Percentiles rank a stretch among this genome's conserved stretches.
These are phyloP conservation scores for Suhomyces taliae DNA, from an alignment of 1,139 yeast genomes.

Conservation along the genomic window DNA sequence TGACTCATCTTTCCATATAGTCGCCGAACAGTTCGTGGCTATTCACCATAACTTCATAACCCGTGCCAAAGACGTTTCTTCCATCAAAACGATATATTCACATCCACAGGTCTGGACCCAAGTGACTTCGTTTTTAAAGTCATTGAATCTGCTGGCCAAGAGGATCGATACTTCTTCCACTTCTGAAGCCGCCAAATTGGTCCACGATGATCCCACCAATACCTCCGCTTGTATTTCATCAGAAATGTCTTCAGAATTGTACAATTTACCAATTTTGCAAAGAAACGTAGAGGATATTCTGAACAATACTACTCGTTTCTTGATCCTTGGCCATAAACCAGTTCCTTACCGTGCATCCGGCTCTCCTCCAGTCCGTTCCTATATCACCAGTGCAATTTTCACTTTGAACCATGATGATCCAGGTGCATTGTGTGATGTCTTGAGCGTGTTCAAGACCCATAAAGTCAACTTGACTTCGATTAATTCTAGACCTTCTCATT, in stretches of 20 bases:
- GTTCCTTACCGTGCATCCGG: slow-evolving; percentile 10
- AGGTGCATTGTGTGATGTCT: slow-evolving; percentile 72
- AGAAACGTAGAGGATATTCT: slow-evolving; percentile 65
- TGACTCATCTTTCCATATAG: slow-evolving; percentile 42
- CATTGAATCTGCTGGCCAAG: slow-evolving; percentile 35
- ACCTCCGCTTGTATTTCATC: slow-evolving; percentile 50
- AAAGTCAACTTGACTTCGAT: slow-evolving; percentile 71
- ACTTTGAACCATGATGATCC: slow-evolving; percentile 67
- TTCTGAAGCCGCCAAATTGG: slow-evolving; percentile 76
- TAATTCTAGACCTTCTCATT: slow-evolving; percentile 67
- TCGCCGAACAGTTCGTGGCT: slow-evolving; percentile 79
- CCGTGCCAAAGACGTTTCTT: slow-evolving; percentile 40
- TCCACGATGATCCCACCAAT: slow-evolving; percentile 39
- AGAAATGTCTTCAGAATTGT: slow-evolving; percentile 62
- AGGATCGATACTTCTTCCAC: slow-evolving; percentile 74
- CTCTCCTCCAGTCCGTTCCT: slow-evolving; percentile 1
- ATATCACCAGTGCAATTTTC: slow-evolving; percentile 61
- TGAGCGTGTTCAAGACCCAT: slow-evolving; percentile 56
- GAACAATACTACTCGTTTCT: slow-evolving; percentile 82
- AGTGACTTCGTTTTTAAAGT: slow-evolving; percentile 54
- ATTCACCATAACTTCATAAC: slow-evolving; percentile 78
- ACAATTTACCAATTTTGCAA: slow-evolving; percentile 56
- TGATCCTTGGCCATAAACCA: slow-evolving; percentile 52
- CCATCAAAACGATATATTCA: slow-evolving; percentile 64
- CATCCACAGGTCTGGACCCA: slow-evolving; percentile 99